Base-by-base conservation (phyloP, 192 early-diverging fungal genomes). In the Jimgerdemannia flammicorona region DNA sequence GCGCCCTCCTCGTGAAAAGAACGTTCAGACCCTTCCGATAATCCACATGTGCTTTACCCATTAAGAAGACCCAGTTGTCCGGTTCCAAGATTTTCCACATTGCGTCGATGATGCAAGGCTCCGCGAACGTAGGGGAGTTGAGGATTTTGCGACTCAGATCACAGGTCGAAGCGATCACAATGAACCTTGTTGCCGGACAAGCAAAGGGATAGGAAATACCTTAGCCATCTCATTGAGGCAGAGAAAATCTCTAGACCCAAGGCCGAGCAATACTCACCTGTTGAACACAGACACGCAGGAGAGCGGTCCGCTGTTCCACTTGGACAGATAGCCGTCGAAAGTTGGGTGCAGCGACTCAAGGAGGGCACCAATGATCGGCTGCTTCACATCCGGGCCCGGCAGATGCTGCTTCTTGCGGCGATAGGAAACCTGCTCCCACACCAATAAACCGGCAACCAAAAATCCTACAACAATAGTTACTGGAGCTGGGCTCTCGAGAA, bases 321-420 rank as follows among this genome's bases (percentile, higher is more conserved):
- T 84, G 66, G 67, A 72, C 72, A 84, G 76, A 19, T 84, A 84
- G 20, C 83, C 83, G 43, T 84, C 83, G 77, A 84, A 84, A 10
- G 79, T 84, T 18, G 83, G 83, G 40, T 84, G 72, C 3, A 84
- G 69, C 11, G 78, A 83, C 66, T 84, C 83, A 67, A 76, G 75
- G 64, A 81, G 80, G 3, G 81, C 78, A 49, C 83, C 83, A 66
- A 84, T 82, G 43, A 84, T 70, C 59, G 83, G 83, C 41, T 79
- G 77, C 44, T 83, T 83, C 42, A 76, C 74, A 19, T 43, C 67
- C 29, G 81, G 81, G 40, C 81, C 81, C 17, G 81, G 81, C 40
- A 83, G 69, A 17, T 67, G 59, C 70, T 83, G 69, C 75, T 83
- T 83, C 71, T 83, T 83, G 63, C 72, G 77, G 17, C 77, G 49